A percentile compares a stretch with the other conserved stretches of the same genome.
Conservation (phyloP, 352 stramenopile species). For the Pythium diclinum region DNA sequence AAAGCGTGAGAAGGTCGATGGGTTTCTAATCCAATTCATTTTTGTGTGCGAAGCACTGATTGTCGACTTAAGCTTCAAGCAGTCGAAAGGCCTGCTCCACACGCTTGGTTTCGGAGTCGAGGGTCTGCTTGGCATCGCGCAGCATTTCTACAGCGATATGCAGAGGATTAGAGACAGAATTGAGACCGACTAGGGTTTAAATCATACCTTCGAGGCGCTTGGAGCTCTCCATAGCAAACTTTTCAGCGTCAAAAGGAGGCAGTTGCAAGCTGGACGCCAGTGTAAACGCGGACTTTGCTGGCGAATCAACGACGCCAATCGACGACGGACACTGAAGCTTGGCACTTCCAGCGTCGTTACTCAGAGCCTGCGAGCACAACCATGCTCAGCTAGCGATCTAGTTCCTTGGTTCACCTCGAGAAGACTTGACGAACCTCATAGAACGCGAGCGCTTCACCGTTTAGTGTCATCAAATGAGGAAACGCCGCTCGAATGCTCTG, state of each 20-base stretch:
- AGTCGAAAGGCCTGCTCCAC: slow-evolving; percentile 18
- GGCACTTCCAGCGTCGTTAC: neutral
- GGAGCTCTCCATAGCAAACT: slow-evolving; percentile 13
- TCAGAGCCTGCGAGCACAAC: neutral
- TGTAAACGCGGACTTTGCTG: neutral
- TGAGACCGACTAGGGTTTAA: too few species aligned
- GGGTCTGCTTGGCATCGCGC: slow-evolving; percentile 13
- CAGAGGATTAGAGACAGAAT: neutral
- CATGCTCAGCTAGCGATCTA: neutral
- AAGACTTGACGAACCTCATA: slow-evolving; percentile 14
- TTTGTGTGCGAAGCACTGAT: neutral
- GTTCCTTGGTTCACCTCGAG: neutral
- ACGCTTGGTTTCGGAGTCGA: slow-evolving; percentile 18
- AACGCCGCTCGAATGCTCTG: slow-evolving; percentile 30
- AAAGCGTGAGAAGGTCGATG: neutral
- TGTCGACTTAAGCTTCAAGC: neutral
- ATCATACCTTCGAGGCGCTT: slow-evolving; percentile 10
- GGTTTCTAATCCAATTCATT: neutral
- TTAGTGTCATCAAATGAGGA: slow-evolving; percentile 45
- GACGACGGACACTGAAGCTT: neutral
- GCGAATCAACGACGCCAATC: neutral
- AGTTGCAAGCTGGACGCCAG: slow-evolving; percentile 9
- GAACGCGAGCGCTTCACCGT: slow-evolving; percentile 53
- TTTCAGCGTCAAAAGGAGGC: slow-evolving; percentile 14
- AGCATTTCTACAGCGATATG: slow-evolving; percentile 15